Conservation (phyloP, 2,329 filamentous ascomycete genomes). For the Coniosporium tulheliwenetii region DNA sequence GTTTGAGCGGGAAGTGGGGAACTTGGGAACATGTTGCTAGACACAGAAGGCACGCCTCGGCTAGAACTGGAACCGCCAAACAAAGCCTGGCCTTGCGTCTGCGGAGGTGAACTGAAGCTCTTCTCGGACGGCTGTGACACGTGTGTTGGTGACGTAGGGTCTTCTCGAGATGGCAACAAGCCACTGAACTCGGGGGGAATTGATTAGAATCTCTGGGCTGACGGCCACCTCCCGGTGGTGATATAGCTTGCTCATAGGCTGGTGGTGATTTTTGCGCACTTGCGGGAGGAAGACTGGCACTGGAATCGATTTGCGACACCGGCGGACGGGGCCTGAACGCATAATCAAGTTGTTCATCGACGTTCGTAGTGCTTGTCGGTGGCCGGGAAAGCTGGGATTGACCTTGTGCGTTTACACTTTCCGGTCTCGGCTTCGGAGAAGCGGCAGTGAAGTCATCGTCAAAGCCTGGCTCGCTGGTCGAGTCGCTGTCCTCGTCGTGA, state of each 20-base stretch:
- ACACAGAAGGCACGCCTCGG: not conserved
- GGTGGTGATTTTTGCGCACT: slow-evolving; percentile 44
- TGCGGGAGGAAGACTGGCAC: slow-evolving; percentile 28
- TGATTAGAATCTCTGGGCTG: slow-evolving; percentile 19
- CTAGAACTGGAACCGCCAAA: slow-evolving; percentile 14
- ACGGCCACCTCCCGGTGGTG: slow-evolving; percentile 12
- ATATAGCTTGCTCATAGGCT: slow-evolving; percentile 31
- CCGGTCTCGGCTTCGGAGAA: slow-evolving; percentile 15
- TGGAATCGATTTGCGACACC: not conserved
- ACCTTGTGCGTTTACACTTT: slow-evolving; percentile 4
- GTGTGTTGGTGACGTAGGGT: slow-evolving; percentile 27
- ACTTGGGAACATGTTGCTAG: not conserved
- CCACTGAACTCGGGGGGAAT: slow-evolving; percentile 40
- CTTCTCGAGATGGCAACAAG: slow-evolving; percentile 37
- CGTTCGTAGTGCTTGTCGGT: too few species aligned
- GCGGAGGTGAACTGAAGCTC: slow-evolving; percentile 15
- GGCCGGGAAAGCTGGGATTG: too few species aligned
- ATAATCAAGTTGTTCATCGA: too few species aligned
- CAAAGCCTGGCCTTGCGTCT: slow-evolving; percentile 21
- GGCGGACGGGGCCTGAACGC: not conserved
- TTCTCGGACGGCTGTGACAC: slow-evolving; percentile 19
- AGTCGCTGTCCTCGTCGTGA: slow-evolving; percentile 68
- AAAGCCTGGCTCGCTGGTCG: slow-evolving; percentile 55
- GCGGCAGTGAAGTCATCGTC: slow-evolving; percentile 80
- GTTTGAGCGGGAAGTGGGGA: slow-evolving; percentile 12